These are phyloP conservation scores for Lumnitzera littorea DNA, from an alignment of 345 rosid species.

Conservation along the genomic window DNA sequence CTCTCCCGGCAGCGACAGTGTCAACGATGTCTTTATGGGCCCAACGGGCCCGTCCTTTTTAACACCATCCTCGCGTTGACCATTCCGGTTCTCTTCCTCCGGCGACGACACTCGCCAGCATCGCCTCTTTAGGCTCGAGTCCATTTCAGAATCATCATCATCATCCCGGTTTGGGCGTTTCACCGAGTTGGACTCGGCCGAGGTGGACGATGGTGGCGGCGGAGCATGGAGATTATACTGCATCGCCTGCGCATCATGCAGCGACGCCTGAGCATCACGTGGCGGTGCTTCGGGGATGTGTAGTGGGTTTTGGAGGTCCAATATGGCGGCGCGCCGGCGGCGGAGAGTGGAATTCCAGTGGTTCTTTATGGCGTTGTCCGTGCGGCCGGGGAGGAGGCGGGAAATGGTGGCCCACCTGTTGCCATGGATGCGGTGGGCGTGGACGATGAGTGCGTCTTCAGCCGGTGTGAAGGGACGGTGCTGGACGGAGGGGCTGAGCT, in stretches of 20 bases:
- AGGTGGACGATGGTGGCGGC: slow-evolving; percentile 17
- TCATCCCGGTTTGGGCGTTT: slow-evolving; percentile 14
- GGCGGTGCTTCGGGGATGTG: neutral
- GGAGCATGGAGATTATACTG: neutral
- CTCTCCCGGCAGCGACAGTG: slow-evolving; percentile 44
- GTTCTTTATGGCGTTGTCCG: slow-evolving; percentile 61
- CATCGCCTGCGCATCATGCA: no score
- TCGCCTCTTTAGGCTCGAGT: slow-evolving; percentile 23
- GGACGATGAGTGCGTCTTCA: slow-evolving; percentile 44
- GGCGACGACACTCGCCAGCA: slow-evolving; percentile 15
- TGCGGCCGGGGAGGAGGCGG: slow-evolving; percentile 52
- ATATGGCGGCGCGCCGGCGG: slow-evolving; percentile 17
- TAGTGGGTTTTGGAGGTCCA: slow-evolving; percentile 5
- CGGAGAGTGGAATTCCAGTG: slow-evolving; percentile 65
- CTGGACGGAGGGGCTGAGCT: slow-evolving; percentile 56
- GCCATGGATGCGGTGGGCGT: slow-evolving; percentile 46
- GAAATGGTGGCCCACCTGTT: slow-evolving; percentile 72
- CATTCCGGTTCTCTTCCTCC: slow-evolving; percentile 10
- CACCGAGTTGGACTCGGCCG: slow-evolving; percentile 28
- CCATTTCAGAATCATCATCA: slow-evolving; percentile 15
- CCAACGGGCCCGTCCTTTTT: neutral
- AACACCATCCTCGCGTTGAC: neutral
- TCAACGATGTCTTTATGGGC: slow-evolving; percentile 28
- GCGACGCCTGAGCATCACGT: no score
- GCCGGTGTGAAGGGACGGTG: slow-evolving; percentile 55